Evolutionary conservation across 2,329 filamentous ascomycete genomes (phyloP).

Genomic region (Ceratocystis alfenasii): DNA sequence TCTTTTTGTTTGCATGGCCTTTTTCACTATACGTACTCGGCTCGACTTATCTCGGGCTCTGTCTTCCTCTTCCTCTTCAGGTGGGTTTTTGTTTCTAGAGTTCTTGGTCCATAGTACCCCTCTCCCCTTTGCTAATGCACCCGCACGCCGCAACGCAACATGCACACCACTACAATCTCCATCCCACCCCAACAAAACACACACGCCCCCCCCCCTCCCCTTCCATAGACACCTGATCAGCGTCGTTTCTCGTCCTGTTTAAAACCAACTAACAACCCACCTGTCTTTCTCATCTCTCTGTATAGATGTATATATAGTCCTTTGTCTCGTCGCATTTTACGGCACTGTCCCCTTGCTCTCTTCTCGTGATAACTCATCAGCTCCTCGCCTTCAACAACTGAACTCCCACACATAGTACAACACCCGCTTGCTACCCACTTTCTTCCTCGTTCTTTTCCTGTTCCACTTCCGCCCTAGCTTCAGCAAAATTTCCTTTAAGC

Average conservation of each 20-base stretch:
- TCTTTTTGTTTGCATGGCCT: background rate
- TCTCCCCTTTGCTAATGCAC: conserved; percentile 2
- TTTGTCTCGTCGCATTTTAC: background rate
- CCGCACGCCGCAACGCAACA: background rate
- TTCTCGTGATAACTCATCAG: background rate
- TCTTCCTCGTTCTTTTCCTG: background rate
- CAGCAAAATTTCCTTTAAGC: background rate
- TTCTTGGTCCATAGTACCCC: background rate
- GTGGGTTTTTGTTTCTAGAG: background rate
- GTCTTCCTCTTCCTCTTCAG: background rate
- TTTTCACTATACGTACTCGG: background rate
- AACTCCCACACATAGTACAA: background rate
- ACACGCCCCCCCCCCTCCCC: background rate
- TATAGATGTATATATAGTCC: background rate
- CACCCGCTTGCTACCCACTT: background rate
- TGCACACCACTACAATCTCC: background rate
- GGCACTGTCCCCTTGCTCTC: background rate
- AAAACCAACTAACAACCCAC: conserved; percentile 3
- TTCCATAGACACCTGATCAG: conserved; percentile 7
- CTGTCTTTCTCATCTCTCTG: background rate
- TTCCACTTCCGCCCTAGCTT: background rate
- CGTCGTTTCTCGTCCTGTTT: conserved; percentile 3
- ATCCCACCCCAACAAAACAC: background rate
- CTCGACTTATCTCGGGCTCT: conserved; percentile 5
- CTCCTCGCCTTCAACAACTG: background rate